A percentile compares a stretch with the other conserved stretches of the same genome.
Conservation (phyloP, 805 yeast genomes). For the Blastobotrys muscicola region DNA sequence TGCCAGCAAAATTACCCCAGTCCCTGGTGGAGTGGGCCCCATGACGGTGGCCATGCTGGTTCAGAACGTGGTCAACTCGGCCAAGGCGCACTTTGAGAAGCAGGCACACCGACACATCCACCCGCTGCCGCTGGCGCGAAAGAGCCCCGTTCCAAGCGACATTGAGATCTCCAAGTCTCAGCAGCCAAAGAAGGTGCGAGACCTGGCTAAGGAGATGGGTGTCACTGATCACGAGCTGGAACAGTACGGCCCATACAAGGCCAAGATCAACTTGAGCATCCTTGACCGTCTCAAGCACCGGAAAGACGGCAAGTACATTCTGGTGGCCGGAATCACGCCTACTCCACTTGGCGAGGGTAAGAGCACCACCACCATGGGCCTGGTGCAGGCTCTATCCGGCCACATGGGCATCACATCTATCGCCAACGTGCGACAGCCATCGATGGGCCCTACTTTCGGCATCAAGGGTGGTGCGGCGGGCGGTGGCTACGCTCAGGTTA, state of each 20-base stretch:
- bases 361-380: conserved; percentile 91
- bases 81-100: conserved; percentile 43
- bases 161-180: conserved; percentile 83
- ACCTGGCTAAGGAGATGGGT: conserved; percentile 76
- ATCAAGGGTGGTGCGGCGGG: conserved; percentile 99
- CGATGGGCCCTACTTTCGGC: conserved; percentile 99
- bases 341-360: conserved; percentile 98
- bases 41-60: conserved; percentile 98
- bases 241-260: conserved; percentile 83
- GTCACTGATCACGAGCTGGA: conserved; percentile 71
- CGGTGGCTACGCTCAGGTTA: conserved; percentile 95
- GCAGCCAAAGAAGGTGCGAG: conserved; percentile 70
- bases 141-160: conserved; percentile 80
- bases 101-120: conserved; percentile 40
- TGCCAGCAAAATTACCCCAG: conserved; percentile 80
- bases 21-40: conserved; percentile 99
- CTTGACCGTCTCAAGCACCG: conserved; percentile 55
- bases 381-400: conserved; percentile 91
- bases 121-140: conserved; percentile 45
- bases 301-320: conserved; percentile 73
- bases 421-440: conserved; percentile 95
- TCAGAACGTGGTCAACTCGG: conserved; percentile 74
- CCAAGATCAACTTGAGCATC: conserved; percentile 68
- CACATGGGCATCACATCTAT: conserved; percentile 71
- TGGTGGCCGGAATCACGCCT: conserved; percentile 96